Evolutionary conservation across 192 early-diverging fungal species (phyloP), one percentile per base, ranked within the genome.

Genomic region (Rhizophlyctis rosea): DNA sequence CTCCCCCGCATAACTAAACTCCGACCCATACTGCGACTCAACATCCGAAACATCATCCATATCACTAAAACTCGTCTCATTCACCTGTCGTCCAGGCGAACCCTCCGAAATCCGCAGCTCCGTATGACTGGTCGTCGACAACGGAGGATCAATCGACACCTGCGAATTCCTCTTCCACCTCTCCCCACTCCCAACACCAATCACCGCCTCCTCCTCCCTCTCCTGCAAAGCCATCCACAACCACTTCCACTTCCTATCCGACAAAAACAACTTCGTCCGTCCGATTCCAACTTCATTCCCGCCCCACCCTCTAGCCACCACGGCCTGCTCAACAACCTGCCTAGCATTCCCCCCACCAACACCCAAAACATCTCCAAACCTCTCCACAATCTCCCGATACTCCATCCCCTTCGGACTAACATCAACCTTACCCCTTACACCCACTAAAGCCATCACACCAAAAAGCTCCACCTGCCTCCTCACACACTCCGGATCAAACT

Each of bases 381-480:
- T 34, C 13, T 34, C 36, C 25, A 18, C 18, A 57, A 64, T 57
- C 7, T 23, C 62, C 5, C 7, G 23, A 30, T 64, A 64, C 13
- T 16, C 14, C 54, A 64, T 57, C 13, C 62, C 62, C 14, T 14
- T 24, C 33, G 33, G 28, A 1, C 13, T 24, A 4, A 64, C 54
- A 31, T 89, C 86, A 32, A 62, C 63, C 7, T 71, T 60, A 1
- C 77, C 74, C 25, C 76, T 73, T 14, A 83, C 77, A 34, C 70
- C 64, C 7, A 78, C 72, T 35, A 95, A 71, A 47, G 88, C 84
- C 18, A 80, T 76, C 9, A 93, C 59, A 1, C 81, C 79, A 49
- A 86, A 76, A 0, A 75, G 72, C 4, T 84, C 74, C 5, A 93
- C 65, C 65, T 93, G 90, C 13, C 80, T 62, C 29, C 75, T 75